Base-by-base conservation (phyloP, 306 rosid species). In the Arachis stenosperma region DNA sequence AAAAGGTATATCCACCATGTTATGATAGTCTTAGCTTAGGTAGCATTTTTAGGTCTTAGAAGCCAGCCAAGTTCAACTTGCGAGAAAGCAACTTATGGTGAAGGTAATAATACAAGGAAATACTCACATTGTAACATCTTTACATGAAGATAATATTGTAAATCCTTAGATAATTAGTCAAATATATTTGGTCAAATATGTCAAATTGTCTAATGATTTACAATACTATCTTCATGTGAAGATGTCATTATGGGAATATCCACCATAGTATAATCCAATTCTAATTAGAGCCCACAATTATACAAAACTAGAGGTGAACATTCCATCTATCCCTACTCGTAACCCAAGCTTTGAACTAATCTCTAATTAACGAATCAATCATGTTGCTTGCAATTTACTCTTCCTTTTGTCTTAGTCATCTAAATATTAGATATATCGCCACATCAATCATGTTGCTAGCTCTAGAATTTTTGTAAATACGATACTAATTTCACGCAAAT, bases 301-400 rank as follows among this genome's bases (percentile, higher is more conserved):
- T 52, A 22, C 58, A 65, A 41, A 12, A 22, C 27, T 22, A 22
- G 27, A 22, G 78, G 69, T 51, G 56, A 22, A 40, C 48, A 6
- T 30, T 15, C 73, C 6, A 14, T 3, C 9, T 22, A 22, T 22
- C 27, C 17, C 12, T 7, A 15, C 17, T 9, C 17, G 37, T 6
- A 43, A 43, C 29, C 58, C 30, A 68, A 36, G 55, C 8, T 30
- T 5, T 2, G 29, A 51, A 39, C 36, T 44, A 29, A 39, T 27
- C 30, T 14, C 27, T 1, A 40, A 29, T 15, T 6, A 33, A 75
- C 72, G 22, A 58, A 68, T 55, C 74, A 30, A 14, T 43, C 41
- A 55, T 40, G 74, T 54, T 47, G 70, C 82, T 73, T 81, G 7
- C 5, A 7, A 73, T 76, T 76, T 72, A 81, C 81, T 42, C 53